Evolutionary conservation across 306 rosid genomes (phyloP).

Genomic region (Hippophae rhamnoides): DNA sequence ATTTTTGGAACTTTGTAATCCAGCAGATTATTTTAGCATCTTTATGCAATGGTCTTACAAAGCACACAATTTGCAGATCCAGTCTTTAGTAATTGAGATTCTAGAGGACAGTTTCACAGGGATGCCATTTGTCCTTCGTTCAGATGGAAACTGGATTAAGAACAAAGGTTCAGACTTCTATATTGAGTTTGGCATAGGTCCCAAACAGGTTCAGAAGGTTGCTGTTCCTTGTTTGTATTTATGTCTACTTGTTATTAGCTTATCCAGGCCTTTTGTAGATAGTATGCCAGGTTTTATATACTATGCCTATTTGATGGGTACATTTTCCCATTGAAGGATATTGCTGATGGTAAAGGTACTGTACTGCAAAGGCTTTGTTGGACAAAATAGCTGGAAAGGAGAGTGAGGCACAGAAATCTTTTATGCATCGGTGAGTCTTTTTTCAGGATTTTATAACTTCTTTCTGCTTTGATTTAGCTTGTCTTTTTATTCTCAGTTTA

Average conservation of each 20-base stretch:
- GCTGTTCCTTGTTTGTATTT: slow-evolving; percentile 14
- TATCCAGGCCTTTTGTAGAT: neutral
- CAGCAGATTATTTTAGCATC: slow-evolving; percentile 13
- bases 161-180: slow-evolving; percentile 81
- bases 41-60: slow-evolving; percentile 16
- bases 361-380: slow-evolving; percentile 73
- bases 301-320: slow-evolving; percentile 19
- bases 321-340: slow-evolving; percentile 41
- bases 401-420: slow-evolving; percentile 88
- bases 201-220: slow-evolving; percentile 64
- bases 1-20: slow-evolving; percentile 15
- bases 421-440: slow-evolving; percentile 82
- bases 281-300: slow-evolving; percentile 6
- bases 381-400: slow-evolving; percentile 68
- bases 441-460: slow-evolving; percentile 6
- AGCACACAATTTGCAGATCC: slow-evolving; percentile 53
- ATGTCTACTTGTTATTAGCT: slow-evolving; percentile 18
- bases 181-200: slow-evolving; percentile 42
- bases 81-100: slow-evolving; percentile 55
- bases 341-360: slow-evolving; percentile 67
- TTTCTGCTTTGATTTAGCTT: too few relatives aligned
- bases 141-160: slow-evolving; percentile 74
- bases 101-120: slow-evolving; percentile 56
- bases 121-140: slow-evolving; percentile 65
- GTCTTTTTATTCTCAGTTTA: too few relatives aligned